A percentile compares a stretch with the other conserved stretches of the same genome.
Evolutionary conservation across 768 basidiomycete genomes (phyloP).

Genomic region (Hebeloma cylindrosporum): DNA sequence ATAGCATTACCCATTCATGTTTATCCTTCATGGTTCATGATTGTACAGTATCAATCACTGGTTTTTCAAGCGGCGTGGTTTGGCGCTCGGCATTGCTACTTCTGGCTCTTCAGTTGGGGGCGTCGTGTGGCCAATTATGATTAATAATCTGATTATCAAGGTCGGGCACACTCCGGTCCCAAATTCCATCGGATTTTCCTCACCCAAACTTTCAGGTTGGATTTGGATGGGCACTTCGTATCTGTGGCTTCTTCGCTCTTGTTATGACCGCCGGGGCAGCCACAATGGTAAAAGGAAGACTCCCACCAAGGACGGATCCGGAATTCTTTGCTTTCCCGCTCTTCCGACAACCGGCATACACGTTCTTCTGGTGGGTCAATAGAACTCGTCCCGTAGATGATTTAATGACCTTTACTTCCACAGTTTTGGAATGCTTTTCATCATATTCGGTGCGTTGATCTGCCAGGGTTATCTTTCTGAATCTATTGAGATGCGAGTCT

Average conservation of each 20-base stretch:
- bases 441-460: too few relatives aligned
- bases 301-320: constrained; percentile 13
- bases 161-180: background rate
- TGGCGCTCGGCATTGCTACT: constrained; percentile 20
- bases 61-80: constrained; percentile 19
- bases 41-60: constrained; percentile 16
- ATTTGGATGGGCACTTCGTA: constrained; percentile 19
- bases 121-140: constrained; percentile 19
- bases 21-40: too few relatives aligned
- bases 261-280: constrained; percentile 11
- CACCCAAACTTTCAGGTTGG: constrained; percentile 7
- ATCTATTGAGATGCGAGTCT: background rate
- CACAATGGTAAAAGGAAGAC: constrained; percentile 15
- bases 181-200: too few relatives aligned
- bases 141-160: constrained; percentile 16
- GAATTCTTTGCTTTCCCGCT: constrained; percentile 16
- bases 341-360: constrained; percentile 14
- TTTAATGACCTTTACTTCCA: too few relatives aligned
- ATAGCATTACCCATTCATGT: too few relatives aligned
- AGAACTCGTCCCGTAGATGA: too few relatives aligned
- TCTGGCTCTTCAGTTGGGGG: constrained; percentile 21
- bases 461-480: background rate
- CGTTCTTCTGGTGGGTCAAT: constrained; percentile 18
- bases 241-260: constrained; percentile 16
- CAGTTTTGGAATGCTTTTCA: too few relatives aligned